A percentile compares a stretch with the other conserved stretches of the same genome.
Conservation (phyloP, 2,329 filamentous ascomycete species). For the Didymella glomerata region DNA sequence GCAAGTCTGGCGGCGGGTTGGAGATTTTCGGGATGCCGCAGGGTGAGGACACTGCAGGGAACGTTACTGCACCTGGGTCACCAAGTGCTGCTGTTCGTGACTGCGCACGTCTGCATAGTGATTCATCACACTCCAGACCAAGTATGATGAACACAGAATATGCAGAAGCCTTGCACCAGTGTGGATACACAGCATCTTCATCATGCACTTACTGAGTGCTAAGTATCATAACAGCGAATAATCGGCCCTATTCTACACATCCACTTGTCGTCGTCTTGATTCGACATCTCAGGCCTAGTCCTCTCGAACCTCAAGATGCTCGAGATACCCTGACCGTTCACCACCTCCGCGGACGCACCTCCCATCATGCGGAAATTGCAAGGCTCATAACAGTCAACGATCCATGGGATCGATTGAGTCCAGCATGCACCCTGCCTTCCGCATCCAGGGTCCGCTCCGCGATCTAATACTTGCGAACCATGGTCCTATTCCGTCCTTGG, state of each 20-base stretch:
- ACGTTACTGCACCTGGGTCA: slow-evolving; percentile 1
- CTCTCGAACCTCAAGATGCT: background rate
- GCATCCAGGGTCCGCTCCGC: slow-evolving; percentile 3
- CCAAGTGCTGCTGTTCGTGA: background rate
- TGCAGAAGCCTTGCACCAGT: slow-evolving; percentile 11
- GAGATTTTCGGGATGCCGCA: background rate
- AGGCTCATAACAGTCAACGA: background rate
- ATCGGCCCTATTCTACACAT: slow-evolving; percentile 14
- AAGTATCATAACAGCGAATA: background rate
- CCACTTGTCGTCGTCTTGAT: background rate
- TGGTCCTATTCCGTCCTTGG: slow-evolving; percentile 7
- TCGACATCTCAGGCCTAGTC: background rate
- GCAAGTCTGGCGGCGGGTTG: background rate
- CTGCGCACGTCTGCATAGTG: slow-evolving; percentile 6
- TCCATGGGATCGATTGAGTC: background rate
- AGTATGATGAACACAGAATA: slow-evolving; percentile 4
- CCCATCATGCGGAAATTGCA: background rate
- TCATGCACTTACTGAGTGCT: slow-evolving; percentile 1
- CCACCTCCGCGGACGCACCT: slow-evolving; percentile 5
- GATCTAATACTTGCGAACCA: slow-evolving; percentile 4
- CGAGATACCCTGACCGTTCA: slow-evolving; percentile 1
- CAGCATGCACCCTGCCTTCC: slow-evolving; percentile 2
- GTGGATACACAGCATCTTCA: slow-evolving; percentile 7
- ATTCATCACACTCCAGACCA: slow-evolving; percentile 14
- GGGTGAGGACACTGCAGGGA: background rate